A percentile compares a stretch with the other conserved stretches of the same genome.
Conservation (phyloP, 176 grass and related monocot genomes). For the Eragrostis curvula region DNA sequence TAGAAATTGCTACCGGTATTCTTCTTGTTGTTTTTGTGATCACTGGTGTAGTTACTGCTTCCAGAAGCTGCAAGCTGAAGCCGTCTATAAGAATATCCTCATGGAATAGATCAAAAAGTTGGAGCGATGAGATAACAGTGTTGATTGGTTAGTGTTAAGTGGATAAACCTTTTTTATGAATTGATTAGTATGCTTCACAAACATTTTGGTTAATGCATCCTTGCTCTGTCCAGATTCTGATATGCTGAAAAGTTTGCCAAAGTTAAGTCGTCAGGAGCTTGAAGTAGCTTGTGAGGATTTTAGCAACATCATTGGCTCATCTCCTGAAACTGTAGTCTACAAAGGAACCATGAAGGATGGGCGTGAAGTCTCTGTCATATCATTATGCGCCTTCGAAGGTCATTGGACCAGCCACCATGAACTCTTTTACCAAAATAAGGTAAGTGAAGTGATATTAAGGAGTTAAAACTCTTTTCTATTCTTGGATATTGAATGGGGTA, state of each 20-base stretch:
- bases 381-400: constrained; percentile 71
- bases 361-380: constrained; percentile 88
- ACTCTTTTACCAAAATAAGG: constrained; percentile 91
- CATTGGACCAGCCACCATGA: constrained; percentile 90
- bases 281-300: constrained; percentile 98
- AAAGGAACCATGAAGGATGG: constrained; percentile 94
- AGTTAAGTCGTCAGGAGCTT: constrained; percentile 79
- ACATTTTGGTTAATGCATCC: constrained; percentile 1
- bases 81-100: constrained; percentile 66
- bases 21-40: constrained; percentile 75
- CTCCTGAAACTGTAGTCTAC: constrained; percentile 76
- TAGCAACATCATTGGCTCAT: constrained; percentile 96
- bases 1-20: constrained; percentile 89
- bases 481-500: constrained; percentile 12
- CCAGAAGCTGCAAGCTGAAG: constrained; percentile 75
- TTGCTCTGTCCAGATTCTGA: constrained; percentile 68
- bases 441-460: constrained; percentile 19
- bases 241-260: constrained; percentile 77
- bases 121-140: constrained; percentile 77
- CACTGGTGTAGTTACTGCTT: constrained; percentile 66
- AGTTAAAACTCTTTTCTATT: neutral
- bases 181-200: neutral
- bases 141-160: constrained; percentile 60
- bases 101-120: constrained; percentile 68
- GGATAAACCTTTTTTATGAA: neutral